Conservation (phyloP, 2,329 filamentous ascomycete genomes). For the Trichoderma hamatum region DNA sequence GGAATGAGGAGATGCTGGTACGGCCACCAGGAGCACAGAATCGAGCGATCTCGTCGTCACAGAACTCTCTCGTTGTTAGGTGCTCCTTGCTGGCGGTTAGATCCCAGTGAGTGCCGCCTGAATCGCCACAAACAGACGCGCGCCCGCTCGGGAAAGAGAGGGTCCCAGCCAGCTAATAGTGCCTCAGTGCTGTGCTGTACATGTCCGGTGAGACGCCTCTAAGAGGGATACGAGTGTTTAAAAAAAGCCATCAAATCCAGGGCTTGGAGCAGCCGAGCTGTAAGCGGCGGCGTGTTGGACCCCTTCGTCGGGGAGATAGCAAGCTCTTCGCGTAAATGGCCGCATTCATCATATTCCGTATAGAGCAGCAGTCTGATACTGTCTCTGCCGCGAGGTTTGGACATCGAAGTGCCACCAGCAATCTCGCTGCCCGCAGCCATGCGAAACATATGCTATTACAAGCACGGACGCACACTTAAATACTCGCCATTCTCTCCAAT, state of each 20-base stretch:
- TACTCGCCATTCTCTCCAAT: constrained; percentile 1
- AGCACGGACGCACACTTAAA: neutral
- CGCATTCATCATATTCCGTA: neutral
- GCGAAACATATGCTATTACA: neutral
- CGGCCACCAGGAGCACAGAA: neutral
- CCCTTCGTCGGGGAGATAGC: neutral
- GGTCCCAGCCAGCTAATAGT: neutral
- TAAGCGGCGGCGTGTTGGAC: neutral
- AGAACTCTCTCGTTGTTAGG: neutral
- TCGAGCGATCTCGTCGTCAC: neutral
- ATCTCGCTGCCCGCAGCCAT: neutral
- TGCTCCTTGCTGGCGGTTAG: constrained; percentile 7
- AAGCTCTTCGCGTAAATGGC: neutral
- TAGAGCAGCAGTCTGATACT: neutral
- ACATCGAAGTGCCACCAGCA: neutral
- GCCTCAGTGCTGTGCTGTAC: neutral
- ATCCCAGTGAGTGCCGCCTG: neutral
- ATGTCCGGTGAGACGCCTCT: neutral
- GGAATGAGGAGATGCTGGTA: neutral
- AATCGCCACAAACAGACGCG: constrained; percentile 3
- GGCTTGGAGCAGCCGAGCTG: neutral
- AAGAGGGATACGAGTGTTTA: neutral
- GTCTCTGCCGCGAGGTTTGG: neutral
- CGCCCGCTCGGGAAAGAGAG: constrained; percentile 15
- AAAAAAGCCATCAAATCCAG: constrained; percentile 7